Base-by-base conservation (phyloP, 257 asterid species). In the Solanum appendiculatum region DNA sequence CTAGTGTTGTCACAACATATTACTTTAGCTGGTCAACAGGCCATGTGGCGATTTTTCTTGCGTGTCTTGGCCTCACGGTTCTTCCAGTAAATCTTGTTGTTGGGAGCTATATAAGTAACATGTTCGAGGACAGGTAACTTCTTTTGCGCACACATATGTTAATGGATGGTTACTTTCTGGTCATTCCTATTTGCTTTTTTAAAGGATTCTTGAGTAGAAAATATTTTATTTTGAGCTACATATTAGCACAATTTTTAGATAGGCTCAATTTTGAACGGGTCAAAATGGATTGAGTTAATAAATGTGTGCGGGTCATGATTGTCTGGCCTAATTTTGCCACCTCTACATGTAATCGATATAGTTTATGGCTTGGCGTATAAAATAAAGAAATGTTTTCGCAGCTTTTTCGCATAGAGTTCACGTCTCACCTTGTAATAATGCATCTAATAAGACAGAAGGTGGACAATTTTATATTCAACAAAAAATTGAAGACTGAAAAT, bases 81-180 rank as follows among this genome's bases (percentile, higher is more conserved):
- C 95, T 97, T 88, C 99, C 99, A 5, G 93, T 95, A 72, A 97
- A 97, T 90, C 82, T 93, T 77, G 73, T 95, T 75, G 98, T 96
- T 70, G 99, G 99, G 86, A 95, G 93, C 91, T 97, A 95, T 93
- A 91, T 97, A 85, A 95, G 97, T 94, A 97, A 96, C 91, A 94
- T 96, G 98, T 97, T 91, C 10, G 94, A 97, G 91, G 99, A 97
- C 94, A 95, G 99, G 99, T 97, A 92, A 89, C 23, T 88, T 85
- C 31, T 82, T 25, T 78, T 58, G 64, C 51, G 33, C 42, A 8
- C 11, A 7, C 85, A 20, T 80, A 39, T 81, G 70, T 21, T 80
- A 58, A 70, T 60, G 36, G 39, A 56, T 68, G 58, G 60, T 83
- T 16, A 77, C 85, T 39, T 87, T 54, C 82, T 74, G 12, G 3